Percentiles rank a stretch among this genome's conserved stretches.
Evolutionary conservation across 371 early-diverging fungal genomes (phyloP).

Genomic region (Mortierella sp.): DNA sequence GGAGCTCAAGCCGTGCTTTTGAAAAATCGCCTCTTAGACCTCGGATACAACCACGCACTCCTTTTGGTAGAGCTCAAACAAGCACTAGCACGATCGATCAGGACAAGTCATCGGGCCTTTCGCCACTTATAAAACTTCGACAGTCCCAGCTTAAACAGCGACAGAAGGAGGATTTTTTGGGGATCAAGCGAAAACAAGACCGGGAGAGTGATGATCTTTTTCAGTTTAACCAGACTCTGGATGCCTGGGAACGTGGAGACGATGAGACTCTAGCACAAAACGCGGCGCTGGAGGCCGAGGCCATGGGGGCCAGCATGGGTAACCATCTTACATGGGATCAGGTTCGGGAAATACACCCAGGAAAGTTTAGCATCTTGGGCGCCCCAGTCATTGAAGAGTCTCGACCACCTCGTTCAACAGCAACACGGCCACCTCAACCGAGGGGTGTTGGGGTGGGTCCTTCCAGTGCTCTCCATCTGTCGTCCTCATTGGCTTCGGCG

Average conservation of each 20-base stretch:
- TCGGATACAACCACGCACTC: too few species aligned
- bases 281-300: slow-evolving; percentile 38
- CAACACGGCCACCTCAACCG: slow-evolving; percentile 31
- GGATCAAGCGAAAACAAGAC: slow-evolving; percentile 15
- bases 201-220: slow-evolving; percentile 8
- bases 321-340: not conserved
- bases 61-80: too few species aligned
- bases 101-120: slow-evolving; percentile 11
- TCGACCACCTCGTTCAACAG: slow-evolving; percentile 30
- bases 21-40: too few species aligned
- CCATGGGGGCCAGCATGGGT: slow-evolving; percentile 5
- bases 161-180: slow-evolving; percentile 46
- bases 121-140: slow-evolving; percentile 41
- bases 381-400: not conserved
- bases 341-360: not conserved
- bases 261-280: slow-evolving; percentile 38
- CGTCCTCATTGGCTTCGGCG: slow-evolving; percentile 7
- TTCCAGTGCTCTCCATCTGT: too few species aligned
- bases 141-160: slow-evolving; percentile 44
- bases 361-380: not conserved
- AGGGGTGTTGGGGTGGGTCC: not conserved
- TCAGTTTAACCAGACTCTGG: slow-evolving; percentile 26
- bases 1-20: too few species aligned
- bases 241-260: slow-evolving; percentile 45
- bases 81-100: not conserved